Evolutionary conservation across 768 basidiomycete genomes (phyloP), one percentile per base, ranked within the genome.

Genomic region (Tricholoma bakamatsutake): DNA sequence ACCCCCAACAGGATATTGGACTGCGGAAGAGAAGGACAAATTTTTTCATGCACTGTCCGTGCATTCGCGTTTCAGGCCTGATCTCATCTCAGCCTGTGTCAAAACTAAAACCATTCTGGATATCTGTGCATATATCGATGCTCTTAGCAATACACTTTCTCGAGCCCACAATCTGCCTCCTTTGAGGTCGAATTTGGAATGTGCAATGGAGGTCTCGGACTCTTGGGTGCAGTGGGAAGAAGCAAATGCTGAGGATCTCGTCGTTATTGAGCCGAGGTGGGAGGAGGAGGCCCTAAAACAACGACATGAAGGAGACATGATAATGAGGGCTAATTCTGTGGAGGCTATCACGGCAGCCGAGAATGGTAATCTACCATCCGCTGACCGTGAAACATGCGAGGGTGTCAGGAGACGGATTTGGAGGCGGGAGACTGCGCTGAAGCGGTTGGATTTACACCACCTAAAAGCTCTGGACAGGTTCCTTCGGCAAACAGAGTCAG

Each of bases 41-140:
- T 90, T 93, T 70, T 93, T 92, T 67, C 85, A 81, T 66, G 85
- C 80, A 0, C 67, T 93, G 18, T 69, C 78, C 27, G 66, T 83
- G 1, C 72, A 88, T 68, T 93, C 90, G 17, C 79, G 87, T 24
- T 75, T 87, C 42, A 72, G 89, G 18, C 87, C 90, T 0, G 92
- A 93, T 67, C 77, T 93, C 47, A 86, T 94, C 50, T 83, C 89
- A 0, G 75, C 72, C 5, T 78, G 78, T 49, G 72, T 93, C n/a
- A 74, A 75, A 56, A 83, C 85, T 18, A 90, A 87, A 70, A 80
- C 75, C 12, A 73, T 80, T 8, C 69, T 79, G 50, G 88, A 93
- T 56, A 85, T 93, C 17, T 82, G 80, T 57, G 68, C 77, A 27
- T 93, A 90, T 63, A 68, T 93, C 58, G 75, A 82, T 33, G 59